Evolutionary conservation across 2,329 filamentous ascomycete genomes (phyloP).

Genomic region (Arthrobotrys megalospora): DNA sequence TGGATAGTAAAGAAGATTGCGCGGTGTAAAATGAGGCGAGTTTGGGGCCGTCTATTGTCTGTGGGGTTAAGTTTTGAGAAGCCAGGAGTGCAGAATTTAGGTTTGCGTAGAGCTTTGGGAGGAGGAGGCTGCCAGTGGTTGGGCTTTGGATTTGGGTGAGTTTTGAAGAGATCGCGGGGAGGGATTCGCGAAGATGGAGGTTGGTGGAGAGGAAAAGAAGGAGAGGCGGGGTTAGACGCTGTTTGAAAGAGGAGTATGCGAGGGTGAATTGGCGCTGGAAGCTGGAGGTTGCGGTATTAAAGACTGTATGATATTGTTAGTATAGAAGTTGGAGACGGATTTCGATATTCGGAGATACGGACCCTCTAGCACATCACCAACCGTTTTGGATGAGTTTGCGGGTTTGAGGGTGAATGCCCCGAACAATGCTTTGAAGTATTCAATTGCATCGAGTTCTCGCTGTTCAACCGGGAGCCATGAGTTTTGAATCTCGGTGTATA

Average conservation of each 20-base stretch:
- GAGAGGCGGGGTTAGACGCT: constrained; percentile 27
- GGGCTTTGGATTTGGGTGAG: constrained; percentile 12
- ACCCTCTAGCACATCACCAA: constrained; percentile 39
- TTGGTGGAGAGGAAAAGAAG: constrained; percentile 51
- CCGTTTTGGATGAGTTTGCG: neutral
- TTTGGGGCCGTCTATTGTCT: constrained; percentile 5
- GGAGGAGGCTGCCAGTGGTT: constrained; percentile 9
- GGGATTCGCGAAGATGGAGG: constrained; percentile 38
- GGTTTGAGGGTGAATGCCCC: constrained; percentile 21
- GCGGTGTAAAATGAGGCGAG: constrained; percentile 36
- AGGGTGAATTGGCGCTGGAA: constrained; percentile 31
- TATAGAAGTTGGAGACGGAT: neutral
- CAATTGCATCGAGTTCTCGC: constrained; percentile 47
- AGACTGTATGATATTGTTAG: constrained; percentile 20
- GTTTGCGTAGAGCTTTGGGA: constrained; percentile 37
- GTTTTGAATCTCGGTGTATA: constrained; percentile 54
- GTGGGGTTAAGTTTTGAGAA: constrained; percentile 11
- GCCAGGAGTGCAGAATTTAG: constrained; percentile 32
- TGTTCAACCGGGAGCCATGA: constrained; percentile 53
- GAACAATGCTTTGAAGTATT: constrained; percentile 46
- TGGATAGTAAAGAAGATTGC: constrained; percentile 36
- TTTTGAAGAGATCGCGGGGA: constrained; percentile 22
- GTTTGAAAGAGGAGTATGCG: constrained; percentile 26
- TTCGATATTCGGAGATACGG: neutral
- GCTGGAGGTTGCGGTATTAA: constrained; percentile 27